phyloP scores from a whole-genome alignment of 306 rosid species.

The Acacia acuminata region DNA sequence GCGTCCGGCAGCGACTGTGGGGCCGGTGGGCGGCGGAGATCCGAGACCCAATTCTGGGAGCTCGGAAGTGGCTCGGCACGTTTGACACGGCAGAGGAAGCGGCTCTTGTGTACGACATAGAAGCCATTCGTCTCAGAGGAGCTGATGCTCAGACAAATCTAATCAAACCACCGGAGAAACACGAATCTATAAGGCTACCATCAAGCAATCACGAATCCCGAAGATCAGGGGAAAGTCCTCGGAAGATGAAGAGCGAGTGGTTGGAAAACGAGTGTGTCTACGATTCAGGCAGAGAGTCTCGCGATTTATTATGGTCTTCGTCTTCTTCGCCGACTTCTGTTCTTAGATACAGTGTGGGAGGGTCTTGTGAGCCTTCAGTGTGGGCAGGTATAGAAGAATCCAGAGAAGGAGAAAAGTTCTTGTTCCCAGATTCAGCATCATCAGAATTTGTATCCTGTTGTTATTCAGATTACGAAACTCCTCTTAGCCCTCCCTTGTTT shows the following conservation, averaged over 20 bases:
- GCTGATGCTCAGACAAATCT: conserved; percentile 51
- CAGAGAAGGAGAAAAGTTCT: not conserved
- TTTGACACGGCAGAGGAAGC: conserved; percentile 67
- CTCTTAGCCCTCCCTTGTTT: conserved; percentile 21
- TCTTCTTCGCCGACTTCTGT: conserved; percentile 40
- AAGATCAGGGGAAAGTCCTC: not conserved
- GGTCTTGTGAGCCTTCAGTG: not conserved
- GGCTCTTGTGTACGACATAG: conserved; percentile 52
- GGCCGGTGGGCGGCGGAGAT: conserved; percentile 76
- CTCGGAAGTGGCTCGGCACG: conserved; percentile 63
- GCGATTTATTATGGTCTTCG: conserved; percentile 13
- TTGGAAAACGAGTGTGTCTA: not conserved
- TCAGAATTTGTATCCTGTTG: not conserved
- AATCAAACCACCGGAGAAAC: conserved; percentile 8
- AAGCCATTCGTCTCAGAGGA: conserved; percentile 56
- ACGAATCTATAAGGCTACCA: not conserved
- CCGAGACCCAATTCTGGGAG: conserved; percentile 43
- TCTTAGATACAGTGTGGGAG: not conserved
- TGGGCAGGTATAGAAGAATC: not conserved
- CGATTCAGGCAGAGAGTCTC: conserved; percentile 16
- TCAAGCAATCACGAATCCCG: not conserved
- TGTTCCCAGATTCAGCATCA: conserved; percentile 8
- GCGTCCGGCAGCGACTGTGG: conserved; percentile 60
- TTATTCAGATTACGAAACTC: conserved; percentile 4
- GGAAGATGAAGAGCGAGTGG: not conserved